phyloP scores from a whole-genome alignment of 2,329 filamentous ascomycete genomes.

The Davidsoniella neocaledoniae region DNA sequence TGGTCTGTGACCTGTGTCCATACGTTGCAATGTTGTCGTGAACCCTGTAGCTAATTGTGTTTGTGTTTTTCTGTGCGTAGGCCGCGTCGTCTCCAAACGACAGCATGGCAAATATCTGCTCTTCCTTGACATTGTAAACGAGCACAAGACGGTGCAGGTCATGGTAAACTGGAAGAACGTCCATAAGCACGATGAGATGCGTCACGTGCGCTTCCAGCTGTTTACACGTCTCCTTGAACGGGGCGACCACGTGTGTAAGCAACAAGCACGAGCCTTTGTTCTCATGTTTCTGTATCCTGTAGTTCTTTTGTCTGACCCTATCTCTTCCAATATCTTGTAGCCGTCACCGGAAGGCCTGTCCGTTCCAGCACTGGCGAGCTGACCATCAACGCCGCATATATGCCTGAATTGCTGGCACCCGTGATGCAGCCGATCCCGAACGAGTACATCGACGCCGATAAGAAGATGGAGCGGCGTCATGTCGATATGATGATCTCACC shows the following conservation, averaged over 20 bases:
- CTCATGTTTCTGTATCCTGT: too few species aligned
- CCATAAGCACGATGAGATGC: slow-evolving; percentile 19
- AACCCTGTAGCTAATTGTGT: slow-evolving; percentile 13
- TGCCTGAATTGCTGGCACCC: slow-evolving; percentile 61
- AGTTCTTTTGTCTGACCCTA: background rate
- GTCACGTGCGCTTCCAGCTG: slow-evolving; percentile 33
- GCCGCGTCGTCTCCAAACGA: slow-evolving; percentile 59
- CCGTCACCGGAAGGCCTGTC: slow-evolving; percentile 52
- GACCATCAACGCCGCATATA: slow-evolving; percentile 48
- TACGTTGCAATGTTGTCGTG: slow-evolving; percentile 11
- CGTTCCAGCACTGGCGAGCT: slow-evolving; percentile 59
- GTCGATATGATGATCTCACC: slow-evolving; percentile 70
- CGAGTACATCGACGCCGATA: slow-evolving; percentile 52
- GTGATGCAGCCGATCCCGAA: slow-evolving; percentile 65
- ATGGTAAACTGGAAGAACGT: slow-evolving; percentile 49
- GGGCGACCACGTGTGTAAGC: slow-evolving; percentile 71
- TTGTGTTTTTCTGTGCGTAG: slow-evolving; percentile 25
- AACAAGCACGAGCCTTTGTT: background rate
- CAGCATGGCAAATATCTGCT: slow-evolving; percentile 59
- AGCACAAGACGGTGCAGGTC: slow-evolving; percentile 56
- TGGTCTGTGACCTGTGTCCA: background rate
- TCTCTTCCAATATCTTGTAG: slow-evolving; percentile 24
- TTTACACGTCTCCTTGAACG: slow-evolving; percentile 52
- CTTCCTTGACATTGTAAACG: slow-evolving; percentile 67
- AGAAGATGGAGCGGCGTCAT: slow-evolving; percentile 60